Evolutionary conservation across 2,329 filamentous ascomycete species (phyloP).

Genomic region (Emergomyces africanus): DNA sequence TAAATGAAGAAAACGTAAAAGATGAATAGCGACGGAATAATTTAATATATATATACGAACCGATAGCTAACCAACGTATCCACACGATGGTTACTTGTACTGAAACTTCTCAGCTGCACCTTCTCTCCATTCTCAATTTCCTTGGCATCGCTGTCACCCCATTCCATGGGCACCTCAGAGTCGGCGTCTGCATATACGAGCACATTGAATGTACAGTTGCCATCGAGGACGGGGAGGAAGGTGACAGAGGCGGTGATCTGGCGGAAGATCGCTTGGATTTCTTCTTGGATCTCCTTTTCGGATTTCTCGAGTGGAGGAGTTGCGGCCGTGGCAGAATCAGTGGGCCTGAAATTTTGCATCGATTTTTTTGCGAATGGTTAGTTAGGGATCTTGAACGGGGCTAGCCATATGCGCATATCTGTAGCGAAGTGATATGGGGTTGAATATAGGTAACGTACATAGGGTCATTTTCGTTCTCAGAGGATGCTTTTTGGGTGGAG

Average conservation of each 20-base stretch:
- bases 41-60: conserved; percentile 10
- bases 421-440: background rate
- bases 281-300: conserved; percentile 83
- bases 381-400: background rate
- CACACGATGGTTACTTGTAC: conserved; percentile 84
- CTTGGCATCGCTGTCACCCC: conserved; percentile 96
- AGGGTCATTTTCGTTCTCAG: conserved; percentile 59
- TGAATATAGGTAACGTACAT: conserved; percentile 30
- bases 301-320: conserved; percentile 54
- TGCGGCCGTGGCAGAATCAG: conserved; percentile 9
- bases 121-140: conserved; percentile 92
- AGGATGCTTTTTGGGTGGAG: conserved; percentile 30
- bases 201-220: conserved; percentile 97
- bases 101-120: conserved; percentile 90
- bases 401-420: background rate
- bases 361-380: background rate
- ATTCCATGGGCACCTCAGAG: conserved; percentile 92
- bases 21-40: background rate
- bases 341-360: background rate
- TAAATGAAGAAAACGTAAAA: background rate
- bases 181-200: conserved; percentile 95
- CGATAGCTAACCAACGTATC: conserved; percentile 94
- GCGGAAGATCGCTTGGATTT: conserved; percentile 93
- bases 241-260: conserved; percentile 98
- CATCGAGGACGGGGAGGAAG: conserved; percentile 84